These are phyloP conservation scores for Exophiala viscosa DNA, from an alignment of 2,329 filamentous ascomycete species.

Conservation along the genomic window DNA sequence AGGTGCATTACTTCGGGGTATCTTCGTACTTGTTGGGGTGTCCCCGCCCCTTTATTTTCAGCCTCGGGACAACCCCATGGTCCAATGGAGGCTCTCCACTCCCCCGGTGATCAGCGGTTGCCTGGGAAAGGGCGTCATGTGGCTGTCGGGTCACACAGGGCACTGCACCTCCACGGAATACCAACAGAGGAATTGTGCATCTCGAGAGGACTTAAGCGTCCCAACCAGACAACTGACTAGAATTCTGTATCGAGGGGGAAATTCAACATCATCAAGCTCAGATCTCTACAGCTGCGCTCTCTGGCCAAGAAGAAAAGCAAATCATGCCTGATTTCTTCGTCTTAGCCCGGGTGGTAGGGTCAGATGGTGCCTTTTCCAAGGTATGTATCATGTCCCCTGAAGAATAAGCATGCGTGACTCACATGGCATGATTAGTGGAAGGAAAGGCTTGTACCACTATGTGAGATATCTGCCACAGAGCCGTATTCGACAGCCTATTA, in stretches of 20 bases:
- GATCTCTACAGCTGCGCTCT: not conserved
- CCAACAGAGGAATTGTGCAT: too few species aligned
- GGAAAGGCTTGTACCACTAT: constrained; percentile 4
- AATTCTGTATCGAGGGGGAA: not conserved
- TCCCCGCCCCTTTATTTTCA: not conserved
- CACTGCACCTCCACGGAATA: too few species aligned
- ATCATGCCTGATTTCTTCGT: constrained; percentile 9
- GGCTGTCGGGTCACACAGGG: too few species aligned
- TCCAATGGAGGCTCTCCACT: not conserved
- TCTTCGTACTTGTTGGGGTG: not conserved
- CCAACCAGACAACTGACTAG: not conserved
- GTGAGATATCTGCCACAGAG: constrained; percentile 10
- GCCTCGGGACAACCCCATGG: not conserved
- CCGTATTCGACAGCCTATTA: constrained; percentile 13
- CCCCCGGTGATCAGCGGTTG: too few species aligned
- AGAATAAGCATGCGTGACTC: constrained; percentile 28
- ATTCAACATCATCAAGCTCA: not conserved
- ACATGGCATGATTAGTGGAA: constrained; percentile 10
- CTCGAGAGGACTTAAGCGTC: too few species aligned
- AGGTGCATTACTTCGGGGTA: not conserved
- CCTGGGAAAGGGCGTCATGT: too few species aligned
- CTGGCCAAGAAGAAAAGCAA: not conserved
- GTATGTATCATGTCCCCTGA: constrained; percentile 21
- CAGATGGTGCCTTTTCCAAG: constrained; percentile 8
- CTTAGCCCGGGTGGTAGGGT: constrained; percentile 7